A percentile compares a stretch with the other conserved stretches of the same genome.
Conservation (phyloP, 139 green algal species). For the Chlorella sp. region DNA sequence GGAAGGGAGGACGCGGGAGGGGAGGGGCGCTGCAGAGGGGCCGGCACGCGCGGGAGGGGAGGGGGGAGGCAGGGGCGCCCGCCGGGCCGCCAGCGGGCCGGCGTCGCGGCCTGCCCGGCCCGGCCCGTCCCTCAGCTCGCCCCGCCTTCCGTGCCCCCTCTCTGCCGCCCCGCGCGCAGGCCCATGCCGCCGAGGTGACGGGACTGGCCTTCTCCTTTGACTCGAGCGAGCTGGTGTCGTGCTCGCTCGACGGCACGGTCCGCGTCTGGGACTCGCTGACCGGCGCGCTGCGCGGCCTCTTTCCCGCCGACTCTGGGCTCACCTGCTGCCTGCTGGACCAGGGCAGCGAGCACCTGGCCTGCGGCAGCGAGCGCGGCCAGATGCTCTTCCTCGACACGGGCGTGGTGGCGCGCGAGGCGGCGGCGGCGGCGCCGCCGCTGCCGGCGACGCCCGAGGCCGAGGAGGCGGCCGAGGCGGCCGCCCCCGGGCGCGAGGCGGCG, state of each 20-base stretch:
- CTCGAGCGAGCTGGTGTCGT: slow-evolving; percentile 18
- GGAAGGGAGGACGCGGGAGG: too few species aligned
- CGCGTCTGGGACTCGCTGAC: slow-evolving; percentile 51
- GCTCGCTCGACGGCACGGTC: slow-evolving; percentile 35
- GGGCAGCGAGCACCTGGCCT: slow-evolving; percentile 49
- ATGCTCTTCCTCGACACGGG: slow-evolving; percentile 70
- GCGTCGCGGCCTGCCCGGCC: not conserved
- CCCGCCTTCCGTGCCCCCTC: not conserved
- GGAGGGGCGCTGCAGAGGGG: too few species aligned
- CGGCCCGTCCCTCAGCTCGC: not conserved
- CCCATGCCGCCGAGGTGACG: slow-evolving; percentile 63
- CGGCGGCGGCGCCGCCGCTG: not conserved
- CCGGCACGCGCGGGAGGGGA: too few species aligned
- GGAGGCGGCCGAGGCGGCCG: too few species aligned
- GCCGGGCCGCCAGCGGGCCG: too few species aligned
- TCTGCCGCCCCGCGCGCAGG: slow-evolving; percentile 9
- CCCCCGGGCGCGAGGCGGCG: too few species aligned
- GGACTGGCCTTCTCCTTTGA: slow-evolving; percentile 59
- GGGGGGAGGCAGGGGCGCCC: too few species aligned
- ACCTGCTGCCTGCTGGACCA: slow-evolving; percentile 47
- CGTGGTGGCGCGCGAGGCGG: not conserved
- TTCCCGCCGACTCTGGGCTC: slow-evolving; percentile 59
- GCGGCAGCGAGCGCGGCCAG: slow-evolving; percentile 56
- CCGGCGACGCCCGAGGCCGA: too few species aligned
- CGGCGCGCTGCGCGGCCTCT: slow-evolving; percentile 49